Base-by-base conservation (phyloP, 495 filamentous ascomycete genomes). In the Hamigera avellanea region DNA sequence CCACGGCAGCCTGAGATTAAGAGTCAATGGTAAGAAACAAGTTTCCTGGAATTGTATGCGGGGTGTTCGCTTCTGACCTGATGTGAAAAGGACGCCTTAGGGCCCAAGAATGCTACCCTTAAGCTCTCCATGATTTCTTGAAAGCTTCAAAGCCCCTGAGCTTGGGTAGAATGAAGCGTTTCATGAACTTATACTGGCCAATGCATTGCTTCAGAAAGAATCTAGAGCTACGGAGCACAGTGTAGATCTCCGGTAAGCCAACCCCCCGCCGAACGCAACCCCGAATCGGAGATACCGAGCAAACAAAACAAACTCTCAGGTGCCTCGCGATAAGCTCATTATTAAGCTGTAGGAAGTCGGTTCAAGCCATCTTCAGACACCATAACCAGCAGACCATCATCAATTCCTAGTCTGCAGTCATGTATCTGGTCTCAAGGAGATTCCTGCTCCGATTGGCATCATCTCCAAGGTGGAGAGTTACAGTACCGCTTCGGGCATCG, bases 41-140 rank as follows among this genome's bases (percentile, higher is more conserved):
- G 21, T 4, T 23, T 23, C 21, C 9, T 23, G 21, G 9, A 23
- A 23, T 23, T 9, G 18, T 41, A 19, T 19, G 19, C 6, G 4
- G 10, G 17, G 19, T 6, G 15, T 28, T 32, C 36, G 16, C 27
- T 39, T 35, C 53, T 46, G 49, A 93, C 88, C 75, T 95, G 88
- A 57, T 96, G 88, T 8, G 91, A 88, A 58, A 93, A 94, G 8
- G 86, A 89, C 3, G 82, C 74, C 13, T 66, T 45, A 8, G 89
- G 88, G 13, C 89, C 89, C n/a, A 96, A 59, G 52, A 81, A 96
- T 25, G 82, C 80, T 16, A 94, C 83, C 40, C 40, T 54, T 33
- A 60, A 36, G 19, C 42, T 42, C 33, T 48, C 43, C 48, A 52
- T 54, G 21, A 23, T 4, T 23, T 9, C 21, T 23, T 23, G 21